phyloP scores from a whole-genome alignment of 139 green algal genomes.

The Ettlia oleoabundans region DNA sequence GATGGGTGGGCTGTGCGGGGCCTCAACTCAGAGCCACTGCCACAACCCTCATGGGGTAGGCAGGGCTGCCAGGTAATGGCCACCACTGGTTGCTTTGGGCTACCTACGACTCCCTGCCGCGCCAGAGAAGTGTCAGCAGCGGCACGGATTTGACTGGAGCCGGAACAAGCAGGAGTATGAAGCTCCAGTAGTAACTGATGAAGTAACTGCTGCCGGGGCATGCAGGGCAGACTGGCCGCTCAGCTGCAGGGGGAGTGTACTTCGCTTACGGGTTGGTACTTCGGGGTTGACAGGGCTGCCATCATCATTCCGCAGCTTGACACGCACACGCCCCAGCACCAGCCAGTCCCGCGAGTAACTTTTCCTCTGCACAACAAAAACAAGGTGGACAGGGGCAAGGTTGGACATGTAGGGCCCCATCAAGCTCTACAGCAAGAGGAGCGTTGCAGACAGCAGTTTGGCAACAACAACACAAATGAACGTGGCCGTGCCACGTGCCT shows the following conservation, averaged over 20 bases:
- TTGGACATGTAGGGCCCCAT: too few species aligned
- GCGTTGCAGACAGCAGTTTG: too few species aligned
- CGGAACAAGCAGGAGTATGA: background rate
- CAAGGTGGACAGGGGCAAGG: too few species aligned
- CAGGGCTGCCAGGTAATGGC: constrained; percentile 23
- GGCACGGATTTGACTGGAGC: constrained; percentile 28
- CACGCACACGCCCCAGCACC: constrained; percentile 57
- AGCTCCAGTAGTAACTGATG: too few species aligned
- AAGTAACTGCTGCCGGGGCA: background rate
- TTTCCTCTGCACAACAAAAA: constrained; percentile 58
- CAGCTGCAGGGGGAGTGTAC: too few species aligned
- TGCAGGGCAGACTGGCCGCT: too few species aligned
- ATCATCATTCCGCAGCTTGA: constrained; percentile 60
- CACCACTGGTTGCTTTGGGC: constrained; percentile 29
- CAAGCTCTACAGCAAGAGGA: too few species aligned
- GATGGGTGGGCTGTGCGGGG: background rate
- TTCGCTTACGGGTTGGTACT: constrained; percentile 51
- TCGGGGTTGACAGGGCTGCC: constrained; percentile 57
- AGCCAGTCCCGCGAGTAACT: constrained; percentile 66
- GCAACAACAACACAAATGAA: too few species aligned
- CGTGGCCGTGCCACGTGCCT: too few species aligned
- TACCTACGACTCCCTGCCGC: constrained; percentile 21
- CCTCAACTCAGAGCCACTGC: constrained; percentile 22
- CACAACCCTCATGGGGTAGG: background rate
- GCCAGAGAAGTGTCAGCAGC: constrained; percentile 22